Conservation (phyloP, 1,284 basidiomycete genomes). For the Cutaneotrichosporon curvatum region DNA sequence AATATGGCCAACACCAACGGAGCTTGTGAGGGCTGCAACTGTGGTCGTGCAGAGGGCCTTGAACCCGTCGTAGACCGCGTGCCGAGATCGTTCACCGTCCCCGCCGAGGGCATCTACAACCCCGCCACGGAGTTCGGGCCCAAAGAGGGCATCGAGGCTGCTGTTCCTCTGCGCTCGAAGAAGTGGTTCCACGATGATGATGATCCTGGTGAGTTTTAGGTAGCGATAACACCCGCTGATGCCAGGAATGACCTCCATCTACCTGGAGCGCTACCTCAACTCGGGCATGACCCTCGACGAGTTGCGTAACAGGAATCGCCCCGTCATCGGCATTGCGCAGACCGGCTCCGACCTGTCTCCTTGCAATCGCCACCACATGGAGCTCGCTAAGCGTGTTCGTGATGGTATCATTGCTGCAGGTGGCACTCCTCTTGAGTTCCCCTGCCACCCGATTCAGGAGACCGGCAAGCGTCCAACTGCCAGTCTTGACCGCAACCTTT, state of each 20-base stretch:
- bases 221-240: not conserved
- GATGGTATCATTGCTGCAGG: slow-evolving; percentile 45
- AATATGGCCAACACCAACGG: slow-evolving; percentile 2
- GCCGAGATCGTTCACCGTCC: slow-evolving; percentile 35
- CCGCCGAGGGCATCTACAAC: slow-evolving; percentile 23
- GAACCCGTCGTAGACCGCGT: slow-evolving; percentile 13
- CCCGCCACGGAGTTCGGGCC: not conserved
- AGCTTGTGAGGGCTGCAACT: slow-evolving; percentile 28
- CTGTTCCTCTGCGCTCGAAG: slow-evolving; percentile 38
- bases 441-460: slow-evolving; percentile 47
- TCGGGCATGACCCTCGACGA: slow-evolving; percentile 36
- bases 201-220: slow-evolving; percentile 28
- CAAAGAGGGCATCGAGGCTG: slow-evolving; percentile 27
- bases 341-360: slow-evolving; percentile 40
- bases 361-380: slow-evolving; percentile 42
- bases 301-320: slow-evolving; percentile 58
- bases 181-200: slow-evolving; percentile 39
- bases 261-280: slow-evolving; percentile 45
- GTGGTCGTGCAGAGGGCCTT: slow-evolving; percentile 20
- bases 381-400: slow-evolving; percentile 43
- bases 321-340: slow-evolving; percentile 80
- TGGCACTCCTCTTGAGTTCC: slow-evolving; percentile 45
- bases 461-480: slow-evolving; percentile 46
- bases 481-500: slow-evolving; percentile 41
- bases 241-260: slow-evolving; percentile 30